phyloP scores from a whole-genome alignment of 2,329 filamentous ascomycete genomes.

The Xylaria sp. region DNA sequence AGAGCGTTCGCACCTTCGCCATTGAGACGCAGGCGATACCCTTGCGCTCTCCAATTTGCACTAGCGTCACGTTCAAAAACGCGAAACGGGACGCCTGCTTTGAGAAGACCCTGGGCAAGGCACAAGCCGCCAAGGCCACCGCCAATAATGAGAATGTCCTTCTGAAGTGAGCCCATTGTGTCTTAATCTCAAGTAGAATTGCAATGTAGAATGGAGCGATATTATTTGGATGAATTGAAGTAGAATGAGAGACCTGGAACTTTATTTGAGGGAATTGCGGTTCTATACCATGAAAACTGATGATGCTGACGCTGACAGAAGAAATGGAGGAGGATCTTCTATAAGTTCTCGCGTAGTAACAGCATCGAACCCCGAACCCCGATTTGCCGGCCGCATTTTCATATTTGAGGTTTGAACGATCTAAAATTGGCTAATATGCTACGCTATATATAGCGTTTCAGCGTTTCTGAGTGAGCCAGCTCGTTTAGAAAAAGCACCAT shows the following conservation, averaged over 20 bases:
- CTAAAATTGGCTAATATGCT: neutral
- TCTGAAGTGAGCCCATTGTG: neutral
- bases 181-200: neutral
- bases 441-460: neutral
- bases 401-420: neutral
- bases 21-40: constrained; percentile 53
- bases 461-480: neutral
- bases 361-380: neutral
- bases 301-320: neutral
- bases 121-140: constrained; percentile 52
- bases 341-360: neutral
- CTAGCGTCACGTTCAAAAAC: constrained; percentile 52
- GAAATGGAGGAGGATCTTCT: neutral
- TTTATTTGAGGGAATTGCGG: neutral
- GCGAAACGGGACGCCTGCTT: constrained; percentile 50
- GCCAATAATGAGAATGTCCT: constrained; percentile 51
- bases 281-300: neutral
- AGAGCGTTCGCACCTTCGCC: constrained; percentile 43
- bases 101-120: constrained; percentile 52
- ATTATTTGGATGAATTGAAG: neutral
- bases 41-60: constrained; percentile 49
- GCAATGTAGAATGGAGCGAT: neutral
- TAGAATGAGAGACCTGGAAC: neutral
- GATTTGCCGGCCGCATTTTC: neutral
- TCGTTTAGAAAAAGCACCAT: neutral